Base-by-base conservation (phyloP, 352 stramenopile genomes). In the Poterioochromonas sp. region DNA sequence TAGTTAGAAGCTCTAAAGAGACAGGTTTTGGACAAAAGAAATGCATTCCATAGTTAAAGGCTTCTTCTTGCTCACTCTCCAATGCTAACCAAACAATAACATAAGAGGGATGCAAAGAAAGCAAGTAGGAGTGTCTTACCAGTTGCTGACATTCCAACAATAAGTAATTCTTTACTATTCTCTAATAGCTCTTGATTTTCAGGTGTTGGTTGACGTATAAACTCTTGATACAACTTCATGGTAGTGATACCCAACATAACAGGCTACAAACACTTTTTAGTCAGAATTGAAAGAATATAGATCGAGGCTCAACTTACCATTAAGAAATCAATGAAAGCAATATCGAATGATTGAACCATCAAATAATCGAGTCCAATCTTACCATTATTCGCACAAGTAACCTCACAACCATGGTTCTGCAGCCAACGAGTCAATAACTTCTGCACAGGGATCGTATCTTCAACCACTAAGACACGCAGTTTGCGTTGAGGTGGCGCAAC, bases 91-190 rank as follows among this genome's bases (percentile, higher is more conserved):
- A n/a, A n/a, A n/a, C n/a, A n/a, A n/a, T n/a, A n/a, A n/a, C n/a
- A n/a, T n/a, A n/a, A n/a, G n/a, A n/a, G n/a, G n/a, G n/a, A n/a
- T n/a, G n/a, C n/a, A n/a, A n/a, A n/a, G n/a, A n/a, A n/a, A n/a
- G n/a, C n/a, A n/a, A n/a, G n/a, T n/a, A n/a, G n/a, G n/a, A n/a
- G n/a, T n/a, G n/a, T n/a, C n/a, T n/a, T n/a, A n/a, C n/a, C n/a
- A n/a, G 62, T 71, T 26, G 62, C 62, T 47, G 62, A 71, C 32
- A 71, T 44, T 11, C 62, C 62, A 41, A 71, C 62, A 47, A 71
- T 43, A 5, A 71, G 41, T 29, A 71, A 22, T 29, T 22, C 5
- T 2, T 12, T 29, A 47, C 41, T 71, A 22, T 12, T 26, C 26
- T 39, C 5, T 26, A 26, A 15, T 26, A 58, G 47, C 15, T 26